Base-by-base conservation (phyloP, 31 red algal species). In the Asparagopsis taxiformis region DNA sequence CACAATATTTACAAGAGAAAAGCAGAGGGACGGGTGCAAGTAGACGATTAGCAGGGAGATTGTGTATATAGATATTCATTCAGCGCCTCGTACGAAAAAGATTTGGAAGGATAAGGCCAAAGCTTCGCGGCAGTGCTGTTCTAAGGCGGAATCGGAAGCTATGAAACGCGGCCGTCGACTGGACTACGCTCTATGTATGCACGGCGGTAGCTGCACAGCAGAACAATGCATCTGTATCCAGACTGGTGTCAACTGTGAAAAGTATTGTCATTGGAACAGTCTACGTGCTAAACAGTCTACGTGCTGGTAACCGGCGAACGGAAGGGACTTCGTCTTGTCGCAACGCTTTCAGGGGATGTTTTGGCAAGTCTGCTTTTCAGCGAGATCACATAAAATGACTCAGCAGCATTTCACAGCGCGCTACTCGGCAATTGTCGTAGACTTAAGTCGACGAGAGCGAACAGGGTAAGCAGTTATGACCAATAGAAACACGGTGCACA, bases 241-340 rank as follows among this genome's bases (percentile, higher is more conserved):
- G 43, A 82, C 31, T 31, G 80, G 85, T 19, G 55, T 89, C 1
- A 33, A 71, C 36, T 94, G 91, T 41, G 91, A 94, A 48, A 94
- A 94, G 70, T 94, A 88, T 41, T 94, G 91, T 53, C 56, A 59
- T 26, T 94, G 91, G 64, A 70, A 83, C 51, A 61, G 73, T 43
- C 33, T 70, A 3, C 41, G 67, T 25, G n/a, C n/a, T n/a, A n/a
- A n/a, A n/a, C n/a, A n/a, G n/a, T n/a, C n/a, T n/a, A n/a, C n/a
- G n/a, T n/a, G 21, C 55, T 20, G 60, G 51, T 43, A 55, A 77
- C 43, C 43, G 59, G 23, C 31, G 66, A 13, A 50, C 29, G 51
- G 64, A 49, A 29, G n/a, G 36, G 0, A 26, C 38, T 8, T 5
- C 34, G 24, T 38, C 9, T 25, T 95, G 82, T 60, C 11, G n/a